A percentile compares a stretch with the other conserved stretches of the same genome.
phyloP scores from a whole-genome alignment of 2,329 filamentous ascomycete species.

The Trichoderma brevicompactum region DNA sequence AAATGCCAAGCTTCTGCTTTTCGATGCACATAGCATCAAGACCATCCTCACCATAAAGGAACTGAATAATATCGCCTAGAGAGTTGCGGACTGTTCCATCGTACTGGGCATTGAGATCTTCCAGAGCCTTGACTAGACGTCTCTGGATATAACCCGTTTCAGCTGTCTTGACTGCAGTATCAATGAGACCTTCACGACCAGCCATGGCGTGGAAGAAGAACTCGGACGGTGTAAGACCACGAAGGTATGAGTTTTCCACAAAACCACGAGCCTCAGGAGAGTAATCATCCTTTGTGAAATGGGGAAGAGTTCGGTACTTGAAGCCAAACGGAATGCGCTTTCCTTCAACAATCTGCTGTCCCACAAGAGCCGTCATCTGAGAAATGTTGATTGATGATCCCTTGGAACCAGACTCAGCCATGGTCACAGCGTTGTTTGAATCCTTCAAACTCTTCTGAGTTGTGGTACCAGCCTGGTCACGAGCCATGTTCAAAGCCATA shows the following conservation, averaged over 20 bases:
- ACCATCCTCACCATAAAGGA: conserved; percentile 96
- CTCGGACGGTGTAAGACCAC: conserved; percentile 91
- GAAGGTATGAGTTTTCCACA: conserved; percentile 97
- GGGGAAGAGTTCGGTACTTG: conserved; percentile 94
- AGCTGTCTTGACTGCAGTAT: conserved; percentile 98
- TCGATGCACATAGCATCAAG: conserved; percentile 93
- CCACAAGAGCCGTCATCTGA: conserved; percentile 97
- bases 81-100: conserved; percentile 98
- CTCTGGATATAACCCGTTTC: conserved; percentile 99
- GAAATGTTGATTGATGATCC: conserved; percentile 99
- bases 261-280: conserved; percentile 96
- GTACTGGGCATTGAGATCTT: conserved; percentile 97
- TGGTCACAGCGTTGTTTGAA: conserved; percentile 93
- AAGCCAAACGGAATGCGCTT: conserved; percentile 99
- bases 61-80: conserved; percentile 93
- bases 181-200: conserved; percentile 98
- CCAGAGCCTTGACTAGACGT: conserved; percentile 94
- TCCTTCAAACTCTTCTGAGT: conserved; percentile 94
- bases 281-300: conserved; percentile 99
- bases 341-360: conserved; percentile 97
- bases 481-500: conserved; percentile 89
- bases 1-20: conserved; percentile 85
- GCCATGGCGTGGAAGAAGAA: conserved; percentile 99
- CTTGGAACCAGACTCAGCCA: conserved; percentile 96
- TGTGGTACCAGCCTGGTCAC: conserved; percentile 92